Evolutionary conservation across 2,329 filamentous ascomycete genomes (phyloP).

Genomic region (Botryotinia globosa): DNA sequence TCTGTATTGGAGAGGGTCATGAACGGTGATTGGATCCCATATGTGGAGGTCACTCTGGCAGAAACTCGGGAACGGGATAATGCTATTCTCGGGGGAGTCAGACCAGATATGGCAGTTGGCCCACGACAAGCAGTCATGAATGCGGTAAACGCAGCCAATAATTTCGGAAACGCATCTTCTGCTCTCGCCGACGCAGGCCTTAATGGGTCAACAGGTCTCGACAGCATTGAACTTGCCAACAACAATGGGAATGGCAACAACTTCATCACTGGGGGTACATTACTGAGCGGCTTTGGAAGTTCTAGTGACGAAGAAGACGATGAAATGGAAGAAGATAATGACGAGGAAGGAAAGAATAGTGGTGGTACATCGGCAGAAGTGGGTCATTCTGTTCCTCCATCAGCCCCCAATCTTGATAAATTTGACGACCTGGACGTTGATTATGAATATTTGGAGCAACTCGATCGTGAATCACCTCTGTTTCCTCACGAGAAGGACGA

Average conservation of each 20-base stretch:
- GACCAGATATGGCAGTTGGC: constrained; percentile 84
- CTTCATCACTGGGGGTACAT: constrained; percentile 70
- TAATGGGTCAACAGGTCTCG: constrained; percentile 53
- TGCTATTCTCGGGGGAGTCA: constrained; percentile 92
- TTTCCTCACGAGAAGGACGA: constrained; percentile 32
- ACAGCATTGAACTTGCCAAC: constrained; percentile 65
- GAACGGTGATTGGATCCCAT: constrained; percentile 87
- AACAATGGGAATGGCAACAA: constrained; percentile 57
- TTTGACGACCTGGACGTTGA: constrained; percentile 39
- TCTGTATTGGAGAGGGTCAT: constrained; percentile 84
- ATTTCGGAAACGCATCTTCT: constrained; percentile 55
- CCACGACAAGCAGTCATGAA: constrained; percentile 65
- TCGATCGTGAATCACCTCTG: constrained; percentile 39
- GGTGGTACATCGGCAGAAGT: constrained; percentile 49
- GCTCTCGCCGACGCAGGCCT: constrained; percentile 79
- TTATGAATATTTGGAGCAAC: constrained; percentile 40
- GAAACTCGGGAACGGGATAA: constrained; percentile 96
- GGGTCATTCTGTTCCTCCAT: constrained; percentile 45
- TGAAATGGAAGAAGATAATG: constrained; percentile 82
- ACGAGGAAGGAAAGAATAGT: constrained; percentile 58
- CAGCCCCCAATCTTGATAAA: constrained; percentile 39
- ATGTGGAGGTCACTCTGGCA: constrained; percentile 87
- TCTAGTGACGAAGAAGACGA: constrained; percentile 96
- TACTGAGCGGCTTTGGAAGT: constrained; percentile 89
- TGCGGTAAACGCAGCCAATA: constrained; percentile 54